Base-by-base conservation (phyloP, 1,284 basidiomycete species). In the Cystobasidiaceae sp. region DNA sequence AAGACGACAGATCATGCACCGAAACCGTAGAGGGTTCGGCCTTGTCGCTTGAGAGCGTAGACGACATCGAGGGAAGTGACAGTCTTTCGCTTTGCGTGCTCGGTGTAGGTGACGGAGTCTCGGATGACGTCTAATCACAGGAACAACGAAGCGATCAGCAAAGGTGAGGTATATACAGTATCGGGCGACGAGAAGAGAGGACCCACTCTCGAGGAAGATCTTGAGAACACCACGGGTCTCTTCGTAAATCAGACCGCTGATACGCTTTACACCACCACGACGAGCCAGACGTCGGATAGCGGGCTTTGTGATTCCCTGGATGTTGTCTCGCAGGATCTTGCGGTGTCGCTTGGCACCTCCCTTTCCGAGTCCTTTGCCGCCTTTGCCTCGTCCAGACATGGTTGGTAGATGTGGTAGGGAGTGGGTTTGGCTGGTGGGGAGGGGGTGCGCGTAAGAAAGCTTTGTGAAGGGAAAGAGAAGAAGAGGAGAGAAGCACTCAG, bases 231-330 rank as follows among this genome's bases (percentile, higher is more conserved):
- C 84, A 71, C 91, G 88, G 67, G 89, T 92, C 85, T 93, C 90
- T 79, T 93, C 89, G 79, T 93, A 93, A 80, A 93, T 90, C 71
- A 90, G 83, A 76, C 88, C 89, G 49, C 89, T 90, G 78, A 91
- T 90, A 87, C 89, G 89, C 82, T 93, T 92, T 75, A 92, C 90
- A 86, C 90, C 90, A 77, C 91, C 92, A 83, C 90, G 88, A 78
- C 91, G 89, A 50, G 91, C 91, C 70, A 94, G 87, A 82, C 90
- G 89, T 74, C 91, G 89, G 78, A 93, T 92, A 72, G 90, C 89
- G 72, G 88, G 89, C 82, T 91, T 92, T 74, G 88, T 91, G 77
- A 91, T 89, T 81, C 80, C 86, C 79, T 88, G 86, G 76, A 89
- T 89, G 82, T 89, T 89, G 80, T 89, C 87, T 75, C 74, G 71